Evolutionary conservation across 2,329 filamentous ascomycete species (phyloP), one percentile per base, ranked within the genome.

Genomic region (Alternaria panax): DNA sequence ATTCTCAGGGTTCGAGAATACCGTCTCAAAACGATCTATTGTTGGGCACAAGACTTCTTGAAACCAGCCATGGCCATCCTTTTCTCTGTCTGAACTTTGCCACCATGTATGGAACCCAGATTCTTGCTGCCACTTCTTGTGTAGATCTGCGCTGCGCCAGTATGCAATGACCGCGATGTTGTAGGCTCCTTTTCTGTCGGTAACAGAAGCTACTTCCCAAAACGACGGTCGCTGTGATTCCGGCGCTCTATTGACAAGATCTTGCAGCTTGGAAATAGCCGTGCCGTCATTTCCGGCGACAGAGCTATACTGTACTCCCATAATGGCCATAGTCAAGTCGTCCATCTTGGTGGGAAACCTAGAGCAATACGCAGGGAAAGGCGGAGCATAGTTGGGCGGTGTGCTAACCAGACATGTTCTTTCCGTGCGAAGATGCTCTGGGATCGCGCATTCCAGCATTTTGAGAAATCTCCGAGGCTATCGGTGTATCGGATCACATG

Each of bases 11-110:
- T 75, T 75, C 4, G 79, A 80, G 55, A 80, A 80, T 11, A 83
- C 69, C 0, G 79, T 82, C 63, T 83, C 80, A 65, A 81, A 77
- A 12, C 79, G 76, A 57, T 83, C 79, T 2, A 81, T 66, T 1
- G 76, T 71, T 2, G 81, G 81, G 25, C 74, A 68, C 56, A 83
- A 76, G 28, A 81, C 64, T 63, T 83, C 80, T 22, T 77, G 66
- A 64, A 82, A 82, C 78, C 77, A 83, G 12, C 81, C 80, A 52
- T 69, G 54, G 2, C 38, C 57, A 14, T 78, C 63, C 3, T 40
- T 48, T n/a, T 63, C 66, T 11, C 67, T 60, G 9, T 76, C 59
- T 1, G 78, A 62, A 4, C 50, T 62, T 4, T 74, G 51, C 80
- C 80, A 82, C 79, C 79, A 82, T 2, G 47, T 41, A 6, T 68